Evolutionary conservation across 495 filamentous ascomycete species (phyloP).

Genomic region (Tuber magnatum): DNA sequence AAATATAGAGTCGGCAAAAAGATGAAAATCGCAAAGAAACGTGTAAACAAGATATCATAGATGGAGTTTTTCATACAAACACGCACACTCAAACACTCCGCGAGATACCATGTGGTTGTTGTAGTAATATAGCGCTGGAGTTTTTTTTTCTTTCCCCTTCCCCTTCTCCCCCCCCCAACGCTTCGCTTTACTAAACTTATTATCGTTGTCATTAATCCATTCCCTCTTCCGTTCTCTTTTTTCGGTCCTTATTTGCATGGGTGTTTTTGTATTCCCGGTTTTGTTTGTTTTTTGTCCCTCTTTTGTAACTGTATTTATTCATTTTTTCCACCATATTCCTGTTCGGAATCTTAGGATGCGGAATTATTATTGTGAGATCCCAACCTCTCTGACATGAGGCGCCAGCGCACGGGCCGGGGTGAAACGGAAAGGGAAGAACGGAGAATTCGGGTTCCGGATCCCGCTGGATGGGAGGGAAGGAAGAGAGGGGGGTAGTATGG

Average conservation of each 20-base stretch:
- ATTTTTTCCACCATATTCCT: background rate
- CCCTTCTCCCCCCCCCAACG: background rate
- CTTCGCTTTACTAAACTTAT: background rate
- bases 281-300: background rate
- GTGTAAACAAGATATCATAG: slow-evolving; percentile 66
- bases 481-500: no score
- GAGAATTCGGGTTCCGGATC: background rate
- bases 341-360: background rate
- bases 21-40: slow-evolving; percentile 72
- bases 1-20: slow-evolving; percentile 58
- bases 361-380: background rate
- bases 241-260: background rate
- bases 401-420: background rate
- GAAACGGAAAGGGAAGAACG: background rate
- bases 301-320: background rate
- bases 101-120: background rate
- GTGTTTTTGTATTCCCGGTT: background rate
- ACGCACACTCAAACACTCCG: background rate
- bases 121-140: slow-evolving; percentile 1
- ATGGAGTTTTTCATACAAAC: background rate
- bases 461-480: background rate
- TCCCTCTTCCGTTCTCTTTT: background rate
- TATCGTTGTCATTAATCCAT: background rate
- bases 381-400: background rate
- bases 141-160: background rate